phyloP scores from a whole-genome alignment of 2,329 filamentous ascomycete species.

The Colletotrichum liriopes region DNA sequence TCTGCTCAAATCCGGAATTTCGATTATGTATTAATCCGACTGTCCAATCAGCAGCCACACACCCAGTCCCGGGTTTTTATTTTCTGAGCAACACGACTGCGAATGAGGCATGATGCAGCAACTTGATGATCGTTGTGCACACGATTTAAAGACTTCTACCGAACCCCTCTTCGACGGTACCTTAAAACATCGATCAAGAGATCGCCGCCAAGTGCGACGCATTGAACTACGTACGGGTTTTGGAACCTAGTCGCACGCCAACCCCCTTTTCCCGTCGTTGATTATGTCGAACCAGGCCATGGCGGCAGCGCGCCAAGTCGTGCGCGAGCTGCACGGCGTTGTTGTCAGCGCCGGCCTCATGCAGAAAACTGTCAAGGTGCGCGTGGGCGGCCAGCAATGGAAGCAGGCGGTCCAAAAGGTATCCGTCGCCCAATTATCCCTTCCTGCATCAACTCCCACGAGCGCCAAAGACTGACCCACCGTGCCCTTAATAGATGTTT shows the following conservation, averaged over 20 bases:
- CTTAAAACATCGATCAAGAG: background rate
- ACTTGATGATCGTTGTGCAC: background rate
- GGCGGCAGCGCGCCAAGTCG: conserved; percentile 59
- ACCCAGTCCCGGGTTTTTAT: background rate
- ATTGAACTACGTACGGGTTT: background rate
- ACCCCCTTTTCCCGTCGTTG: background rate
- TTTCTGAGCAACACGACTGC: background rate
- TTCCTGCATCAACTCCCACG: background rate
- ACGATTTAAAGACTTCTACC: background rate
- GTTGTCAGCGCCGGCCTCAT: conserved; percentile 85
- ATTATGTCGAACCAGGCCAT: conserved; percentile 56
- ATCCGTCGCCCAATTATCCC: background rate
- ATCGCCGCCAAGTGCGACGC: background rate
- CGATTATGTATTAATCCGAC: background rate
- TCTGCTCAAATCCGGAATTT: background rate
- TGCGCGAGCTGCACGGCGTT: conserved; percentile 74
- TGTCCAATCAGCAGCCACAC: background rate
- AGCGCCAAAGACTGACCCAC: background rate
- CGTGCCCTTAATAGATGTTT: conserved; percentile 69
- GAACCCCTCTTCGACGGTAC: background rate
- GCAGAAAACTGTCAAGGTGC: conserved; percentile 85
- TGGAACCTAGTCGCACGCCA: background rate
- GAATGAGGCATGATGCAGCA: background rate
- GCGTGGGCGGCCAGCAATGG: conserved; percentile 80
- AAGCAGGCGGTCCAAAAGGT: conserved; percentile 59